Base-by-base conservation (phyloP, 257 asterid species). In the Solanum paucissectum region DNA sequence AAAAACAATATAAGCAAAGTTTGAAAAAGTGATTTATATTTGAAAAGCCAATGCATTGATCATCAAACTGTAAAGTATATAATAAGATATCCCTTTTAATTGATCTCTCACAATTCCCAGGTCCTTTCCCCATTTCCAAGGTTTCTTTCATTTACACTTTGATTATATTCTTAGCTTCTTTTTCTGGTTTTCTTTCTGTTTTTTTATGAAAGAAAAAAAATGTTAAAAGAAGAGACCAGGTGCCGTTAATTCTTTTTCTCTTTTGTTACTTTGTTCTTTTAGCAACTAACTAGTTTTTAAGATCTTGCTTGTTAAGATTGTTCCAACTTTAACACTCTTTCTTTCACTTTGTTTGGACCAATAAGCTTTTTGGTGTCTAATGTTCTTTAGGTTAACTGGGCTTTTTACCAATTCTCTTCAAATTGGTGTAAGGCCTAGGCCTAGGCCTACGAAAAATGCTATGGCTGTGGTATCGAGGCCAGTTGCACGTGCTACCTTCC, bases 291-390 rank as follows among this genome's bases (percentile, higher is more conserved):
- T 82, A 82, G 69, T 29, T 82, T 82, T 82, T 82, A 82, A 82
- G 86, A 82, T 82, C 86, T 82, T 82, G 86, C 86, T 82, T 4
- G 44, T 82, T 82, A 82, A 82, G 86, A 49, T 82, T 82, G 86
- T 49, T 82, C 71, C 86, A 82, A 29, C 86, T 82, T 82, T 82
- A 49, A 49, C 69, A 79, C 66, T 27, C 4, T 49, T 18, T 27
- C 33, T 46, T 29, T 36, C 13, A 46, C 42, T 81, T 82, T 49
- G 44, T 49, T 33, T 82, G 6, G 18, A 82, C 71, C 44, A 46
- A n/a, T 82, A 82, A 10, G 71, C 86, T 82, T 46, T 81, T 82
- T 29, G 44, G 86, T 49, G 85, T 81, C 42, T 76, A 12, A 27
- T 29, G 29, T n/a, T 82, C 86, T 60, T 16, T 74, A 18, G 27